Evolutionary conservation across 257 asterid species (phyloP).

Genomic region (Nicotiana benthamiana): DNA sequence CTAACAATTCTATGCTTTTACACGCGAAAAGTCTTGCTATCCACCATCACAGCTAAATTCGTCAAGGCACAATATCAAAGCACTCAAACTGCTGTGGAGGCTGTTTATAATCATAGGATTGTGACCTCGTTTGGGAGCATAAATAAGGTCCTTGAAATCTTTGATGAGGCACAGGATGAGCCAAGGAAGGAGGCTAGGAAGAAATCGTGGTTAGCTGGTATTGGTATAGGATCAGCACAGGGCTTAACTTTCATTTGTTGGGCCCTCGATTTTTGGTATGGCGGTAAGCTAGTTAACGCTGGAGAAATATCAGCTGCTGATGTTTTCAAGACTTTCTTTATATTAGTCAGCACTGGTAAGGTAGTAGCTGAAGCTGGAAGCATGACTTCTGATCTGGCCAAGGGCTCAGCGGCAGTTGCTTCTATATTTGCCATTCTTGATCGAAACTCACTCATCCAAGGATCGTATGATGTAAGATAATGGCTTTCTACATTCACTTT

Average conservation of each 20-base stretch:
- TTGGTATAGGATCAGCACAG: conserved; percentile 89
- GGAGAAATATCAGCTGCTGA: conserved; percentile 76
- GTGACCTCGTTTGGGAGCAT: conserved; percentile 69
- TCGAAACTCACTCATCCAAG: conserved; percentile 46
- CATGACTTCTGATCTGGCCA: conserved; percentile 85
- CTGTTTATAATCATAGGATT: conserved; percentile 61
- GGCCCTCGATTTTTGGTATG: conserved; percentile 92
- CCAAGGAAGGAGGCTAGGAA: conserved; percentile 67
- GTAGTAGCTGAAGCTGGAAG: conserved; percentile 93
- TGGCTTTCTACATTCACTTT: background rate
- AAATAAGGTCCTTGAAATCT: conserved; percentile 49
- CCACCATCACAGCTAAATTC: conserved; percentile 52
- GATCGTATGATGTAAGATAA: conserved; percentile 35
- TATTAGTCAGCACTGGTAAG: conserved; percentile 72
- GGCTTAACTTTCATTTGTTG: conserved; percentile 77
- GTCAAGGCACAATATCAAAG: conserved; percentile 66
- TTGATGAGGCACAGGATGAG: conserved; percentile 70
- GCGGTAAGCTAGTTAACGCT: conserved; percentile 51
- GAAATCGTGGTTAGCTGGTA: conserved; percentile 74
- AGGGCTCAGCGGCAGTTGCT: conserved; percentile 71
- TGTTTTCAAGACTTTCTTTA: conserved; percentile 67
- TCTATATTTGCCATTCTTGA: conserved; percentile 68
- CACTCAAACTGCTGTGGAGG: conserved; percentile 75
- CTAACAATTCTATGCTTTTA: conserved; percentile 68
- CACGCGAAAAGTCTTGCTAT: conserved; percentile 52